Percentiles rank a stretch among this genome's conserved stretches.
These are phyloP conservation scores for Biscogniauxia sp. DNA, from an alignment of 2,329 filamentous ascomycete genomes.

Conservation along the genomic window DNA sequence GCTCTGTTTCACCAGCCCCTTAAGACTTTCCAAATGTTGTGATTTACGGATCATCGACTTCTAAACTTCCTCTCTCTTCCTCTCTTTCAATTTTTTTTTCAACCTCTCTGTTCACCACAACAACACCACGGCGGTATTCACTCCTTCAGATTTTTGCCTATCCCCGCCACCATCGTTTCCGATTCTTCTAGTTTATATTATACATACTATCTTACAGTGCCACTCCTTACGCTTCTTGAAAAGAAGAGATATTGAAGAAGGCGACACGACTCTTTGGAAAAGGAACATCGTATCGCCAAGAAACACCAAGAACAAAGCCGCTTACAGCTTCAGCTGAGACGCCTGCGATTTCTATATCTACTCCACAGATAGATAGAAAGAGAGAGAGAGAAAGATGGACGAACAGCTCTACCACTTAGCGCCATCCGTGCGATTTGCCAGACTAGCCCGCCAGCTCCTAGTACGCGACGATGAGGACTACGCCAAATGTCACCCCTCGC, in stretches of 20 bases:
- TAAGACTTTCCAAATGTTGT: neutral
- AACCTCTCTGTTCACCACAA: neutral
- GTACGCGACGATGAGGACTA: slow-evolving; percentile 14
- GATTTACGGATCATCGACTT: neutral
- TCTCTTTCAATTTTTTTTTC: neutral
- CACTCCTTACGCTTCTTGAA: neutral
- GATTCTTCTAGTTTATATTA: neutral
- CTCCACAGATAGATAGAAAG: no score
- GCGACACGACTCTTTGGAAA: neutral
- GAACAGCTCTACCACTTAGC: neutral
- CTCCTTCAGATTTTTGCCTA: neutral
- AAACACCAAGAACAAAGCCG: neutral
- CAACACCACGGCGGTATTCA: neutral
- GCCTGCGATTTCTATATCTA: neutral
- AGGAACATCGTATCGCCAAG: neutral
- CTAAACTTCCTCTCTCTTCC: neutral
- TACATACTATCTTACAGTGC: neutral
- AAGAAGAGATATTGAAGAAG: neutral
- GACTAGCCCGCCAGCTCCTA: slow-evolving; percentile 19
- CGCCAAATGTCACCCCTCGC: slow-evolving; percentile 24
- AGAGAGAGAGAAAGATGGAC: neutral
- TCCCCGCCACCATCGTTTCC: neutral
- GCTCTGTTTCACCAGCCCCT: neutral
- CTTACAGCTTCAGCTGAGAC: neutral
- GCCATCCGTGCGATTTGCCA: slow-evolving; percentile 8